Evolutionary conservation across 768 basidiomycete genomes (phyloP), one percentile per base, ranked within the genome.

Genomic region (Tulasnella sp.): DNA sequence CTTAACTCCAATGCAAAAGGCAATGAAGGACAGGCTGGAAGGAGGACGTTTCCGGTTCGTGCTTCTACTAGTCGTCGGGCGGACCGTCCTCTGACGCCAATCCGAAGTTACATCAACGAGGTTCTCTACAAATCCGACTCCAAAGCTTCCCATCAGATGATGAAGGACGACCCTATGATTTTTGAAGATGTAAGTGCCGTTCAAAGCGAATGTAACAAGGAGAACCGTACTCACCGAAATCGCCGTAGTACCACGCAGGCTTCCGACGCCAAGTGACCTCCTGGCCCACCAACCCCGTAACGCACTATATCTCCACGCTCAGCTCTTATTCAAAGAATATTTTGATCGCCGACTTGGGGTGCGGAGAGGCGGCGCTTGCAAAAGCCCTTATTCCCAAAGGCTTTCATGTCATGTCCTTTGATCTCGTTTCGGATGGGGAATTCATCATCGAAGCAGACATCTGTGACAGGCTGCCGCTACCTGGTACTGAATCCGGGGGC

Each of bases 221-320:
- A 31, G 84, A 93, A 66, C 83, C 86, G 8, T n/a, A n/a, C n/a
- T n/a, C n/a, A n/a, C n/a, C 55, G 91, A 96, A 68, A 93, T 93
- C 50, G 5, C 17, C 17, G 41, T 67, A 98, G 93, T 98, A 98
- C 67, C 96, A 98, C 69, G 71, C 72, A 40, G 92, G 93, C 2
- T 97, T 98, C 71, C 81, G 92, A 21, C 80, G 81, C 57, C 91
- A 97, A 72, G 90, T 94, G 1, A 77, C 83, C 50, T 81, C 83
- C 2, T 98, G 96, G 96, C 94, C 94, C 1, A 82, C 82, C 6
- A 94, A 96, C 65, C 94, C 96, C 0, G 82, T 94, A n/a, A 74
- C 84, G 29, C 77, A 86, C 66, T 91, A 92, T 68, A 78, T 85
- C 52, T 73, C 77, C 2, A 62, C 69, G 14, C 74, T 97, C 49